Base-by-base conservation (phyloP, 129 eudicot genomes). In the Calendula officinalis region DNA sequence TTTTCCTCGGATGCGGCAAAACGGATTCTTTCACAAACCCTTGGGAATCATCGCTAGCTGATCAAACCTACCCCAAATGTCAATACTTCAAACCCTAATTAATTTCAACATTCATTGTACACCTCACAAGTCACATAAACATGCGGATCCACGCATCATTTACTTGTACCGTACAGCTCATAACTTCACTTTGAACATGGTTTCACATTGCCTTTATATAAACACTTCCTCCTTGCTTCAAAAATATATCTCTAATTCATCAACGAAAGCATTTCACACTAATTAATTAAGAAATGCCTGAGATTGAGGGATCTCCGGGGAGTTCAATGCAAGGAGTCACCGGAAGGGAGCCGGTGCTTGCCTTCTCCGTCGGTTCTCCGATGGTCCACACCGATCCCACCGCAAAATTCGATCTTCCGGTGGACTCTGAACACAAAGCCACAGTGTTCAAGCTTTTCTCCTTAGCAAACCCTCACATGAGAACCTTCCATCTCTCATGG, bases 401-500 rank as follows among this genome's bases (percentile, higher is more conserved):
- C 15, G 62, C 81, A 0, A 78, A 72, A 7, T 83, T 83, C 16
- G 68, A 51, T n/a, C 74, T 83, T 6, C 84, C 88, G 10, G 88
- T 83, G 11, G 88, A 83, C 37, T 75, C 82, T 5, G 88, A 83
- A 62, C 84, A 83, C 80, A 83, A 83, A 42, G 79, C 88, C 8
- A 83, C 69, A 35, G 72, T 64, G 27, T 71, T 83, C 45, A 83
- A 79, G 33, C 62, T 83, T 1, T 75, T 83, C 51, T 79, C 88
- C 0, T 64, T 79, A 2, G 82, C 82, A 22, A 72, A 79, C 35
- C 90, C 90, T 8, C 90, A 84, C 74, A 80, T 84, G 90, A 67
- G 81, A 45, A 84, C 90, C 14, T 84, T 84, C 34, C 90, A 84
- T 13, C 70, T 84, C 3, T 76, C 81, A 0, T 84, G 90, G 90